Base-by-base conservation (phyloP, 2,329 filamentous ascomycete genomes). In the Nemania sp. region DNA sequence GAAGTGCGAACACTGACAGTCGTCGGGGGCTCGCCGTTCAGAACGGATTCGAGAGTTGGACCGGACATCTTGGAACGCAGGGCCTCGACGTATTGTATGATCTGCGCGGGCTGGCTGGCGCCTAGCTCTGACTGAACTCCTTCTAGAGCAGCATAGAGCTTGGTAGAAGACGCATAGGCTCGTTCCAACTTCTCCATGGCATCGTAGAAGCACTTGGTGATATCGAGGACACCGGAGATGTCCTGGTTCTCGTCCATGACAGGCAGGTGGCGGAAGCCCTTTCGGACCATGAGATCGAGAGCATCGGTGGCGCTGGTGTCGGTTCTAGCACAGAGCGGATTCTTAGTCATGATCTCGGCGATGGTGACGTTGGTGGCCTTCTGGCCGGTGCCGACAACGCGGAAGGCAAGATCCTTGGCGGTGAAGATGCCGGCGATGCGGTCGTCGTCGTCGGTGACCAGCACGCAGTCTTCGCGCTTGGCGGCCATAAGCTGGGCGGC, bases 201-300 rank as follows among this genome's bases (percentile, higher is more conserved):
- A 75, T 99, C 94, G 75, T 99, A 99, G 75, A 99, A 99, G 76
- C 94, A 99, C 76, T 97, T 99, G 52, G 94, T 99, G 66, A 99
- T 99, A 73, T 99, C 94, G 49, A 99, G 79, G 63, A 99, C 92
- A 78, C 94, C 94, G 6, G 92, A 96, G 59, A 99, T 99, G 69
- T 99, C 93, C 75, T 99, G 94, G 73, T 99, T 97, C 78, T 99
- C 94, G 74, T 99, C 94, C 94, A 99, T 99, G 62, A 99, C 94
- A 3, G 94, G 94, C 69, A 99, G 75, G 77, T 99, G 94, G 64
- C 94, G 86, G 80, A 99, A 99, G 15, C 94, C 94, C 77, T 97
- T 97, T 65, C 93, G 84, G 52, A 99, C 94, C 94, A 99, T 99
- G 53, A 97, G 81, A 73, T 99, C 93, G 60, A 99, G 78, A 26